Conservation (phyloP, 805 yeast genomes). For the Metschnikowia orientalis region DNA sequence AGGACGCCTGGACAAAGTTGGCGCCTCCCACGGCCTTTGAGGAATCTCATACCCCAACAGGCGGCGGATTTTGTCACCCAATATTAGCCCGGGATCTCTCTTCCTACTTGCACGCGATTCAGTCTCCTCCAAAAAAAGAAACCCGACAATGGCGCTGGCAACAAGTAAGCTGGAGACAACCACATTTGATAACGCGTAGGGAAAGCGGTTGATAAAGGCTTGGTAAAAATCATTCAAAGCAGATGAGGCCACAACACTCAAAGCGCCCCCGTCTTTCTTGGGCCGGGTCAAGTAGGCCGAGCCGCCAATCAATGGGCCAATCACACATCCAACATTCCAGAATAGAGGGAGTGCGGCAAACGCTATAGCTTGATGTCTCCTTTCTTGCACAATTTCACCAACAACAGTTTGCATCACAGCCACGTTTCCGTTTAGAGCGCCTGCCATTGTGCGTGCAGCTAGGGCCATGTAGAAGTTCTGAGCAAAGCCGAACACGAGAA, state of each 20-base stretch:
- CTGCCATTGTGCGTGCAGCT: conserved; percentile 26
- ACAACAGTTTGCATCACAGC: conserved; percentile 29
- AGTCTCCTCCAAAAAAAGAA: conserved; percentile 38
- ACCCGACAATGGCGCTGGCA: conserved; percentile 26
- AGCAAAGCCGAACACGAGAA: conserved; percentile 28
- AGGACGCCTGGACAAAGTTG: too few species aligned
- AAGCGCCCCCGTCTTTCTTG: conserved; percentile 3
- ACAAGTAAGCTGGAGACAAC: conserved; percentile 28
- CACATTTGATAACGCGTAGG: conserved; percentile 38
- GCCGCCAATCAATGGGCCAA: conserved; percentile 34
- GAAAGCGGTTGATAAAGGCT: conserved; percentile 26
- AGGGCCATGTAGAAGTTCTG: conserved; percentile 27
- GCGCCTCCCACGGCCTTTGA: conserved; percentile 30
- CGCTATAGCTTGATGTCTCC: conserved; percentile 29
- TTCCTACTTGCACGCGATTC: conserved; percentile 26
- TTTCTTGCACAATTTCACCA: conserved; percentile 30
- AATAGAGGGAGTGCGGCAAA: conserved; percentile 29
- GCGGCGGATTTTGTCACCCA: conserved; percentile 31
- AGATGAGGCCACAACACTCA: neutral
- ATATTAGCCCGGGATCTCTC: conserved; percentile 27
- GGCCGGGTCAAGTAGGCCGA: conserved; percentile 28
- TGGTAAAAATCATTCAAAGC: conserved; percentile 19
- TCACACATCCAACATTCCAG: conserved; percentile 29
- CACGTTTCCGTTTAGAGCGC: conserved; percentile 29
- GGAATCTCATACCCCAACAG: conserved; percentile 26